These are phyloP conservation scores for Colletotrichum sp. DNA, from an alignment of 2,329 filamentous ascomycete genomes.

Conservation along the genomic window DNA sequence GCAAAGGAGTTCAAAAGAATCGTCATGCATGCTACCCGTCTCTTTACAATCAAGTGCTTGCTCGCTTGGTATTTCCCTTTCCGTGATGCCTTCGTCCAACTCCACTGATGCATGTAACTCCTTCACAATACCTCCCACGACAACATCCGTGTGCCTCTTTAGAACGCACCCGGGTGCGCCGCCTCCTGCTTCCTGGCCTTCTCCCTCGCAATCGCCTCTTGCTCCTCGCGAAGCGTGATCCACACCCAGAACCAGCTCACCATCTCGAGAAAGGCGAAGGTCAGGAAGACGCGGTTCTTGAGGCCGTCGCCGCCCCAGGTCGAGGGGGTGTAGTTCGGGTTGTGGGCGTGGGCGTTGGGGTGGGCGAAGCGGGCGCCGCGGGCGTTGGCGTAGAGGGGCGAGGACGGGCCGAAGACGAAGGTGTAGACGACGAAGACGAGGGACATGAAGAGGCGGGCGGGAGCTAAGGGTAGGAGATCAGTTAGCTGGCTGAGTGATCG, in stretches of 20 bases:
- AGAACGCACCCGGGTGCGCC: neutral
- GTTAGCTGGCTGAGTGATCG: slow-evolving; percentile 1
- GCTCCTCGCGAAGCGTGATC: slow-evolving; percentile 72
- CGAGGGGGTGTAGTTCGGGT: slow-evolving; percentile 39
- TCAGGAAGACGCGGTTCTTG: slow-evolving; percentile 85
- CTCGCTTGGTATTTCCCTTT: neutral
- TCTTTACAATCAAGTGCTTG: neutral
- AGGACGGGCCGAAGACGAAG: slow-evolving; percentile 62
- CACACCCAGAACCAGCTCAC: slow-evolving; percentile 88
- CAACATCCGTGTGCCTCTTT: too few species aligned
- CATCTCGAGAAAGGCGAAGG: slow-evolving; percentile 84
- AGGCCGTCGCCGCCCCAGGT: slow-evolving; percentile 68
- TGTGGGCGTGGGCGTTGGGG: slow-evolving; percentile 35
- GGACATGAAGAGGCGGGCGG: slow-evolving; percentile 68
- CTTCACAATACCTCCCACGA: neutral
- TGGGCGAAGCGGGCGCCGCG: slow-evolving; percentile 37
- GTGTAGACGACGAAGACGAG: slow-evolving; percentile 67
- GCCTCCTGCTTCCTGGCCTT: slow-evolving; percentile 36
- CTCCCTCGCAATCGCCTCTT: slow-evolving; percentile 42
- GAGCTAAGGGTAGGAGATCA: slow-evolving; percentile 51
- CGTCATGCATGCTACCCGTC: neutral
- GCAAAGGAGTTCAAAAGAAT: neutral
- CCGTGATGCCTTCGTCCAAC: neutral
- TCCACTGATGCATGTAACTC: neutral
- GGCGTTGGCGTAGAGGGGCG: slow-evolving; percentile 47